Percentiles rank a stretch among this genome's conserved stretches.
Conservation (phyloP, 139 green algal species). For the Picochlorum sp. region DNA sequence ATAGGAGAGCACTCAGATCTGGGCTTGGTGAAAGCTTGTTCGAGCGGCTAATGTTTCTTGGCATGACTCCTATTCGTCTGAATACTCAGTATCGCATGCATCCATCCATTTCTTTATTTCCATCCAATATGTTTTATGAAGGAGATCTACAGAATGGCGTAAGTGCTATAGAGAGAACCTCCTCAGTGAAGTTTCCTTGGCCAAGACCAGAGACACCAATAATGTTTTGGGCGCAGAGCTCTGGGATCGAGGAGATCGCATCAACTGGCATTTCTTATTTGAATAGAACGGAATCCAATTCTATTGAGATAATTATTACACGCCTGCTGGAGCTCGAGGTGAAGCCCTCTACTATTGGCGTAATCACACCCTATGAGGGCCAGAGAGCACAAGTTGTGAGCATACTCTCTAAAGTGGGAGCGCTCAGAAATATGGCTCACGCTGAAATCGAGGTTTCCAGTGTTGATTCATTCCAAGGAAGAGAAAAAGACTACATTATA, state of each 20-base stretch:
- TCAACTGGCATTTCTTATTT: constrained; percentile 84
- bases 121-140: constrained; percentile 47
- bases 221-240: constrained; percentile 88
- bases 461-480: constrained; percentile 80
- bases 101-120: constrained; percentile 49
- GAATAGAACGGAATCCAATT: constrained; percentile 84
- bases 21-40: constrained; percentile 74
- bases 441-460: constrained; percentile 64
- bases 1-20: constrained; percentile 27
- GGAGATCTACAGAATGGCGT: constrained; percentile 34
- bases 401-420: constrained; percentile 59
- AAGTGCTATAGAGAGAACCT: constrained; percentile 36
- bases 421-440: constrained; percentile 74
- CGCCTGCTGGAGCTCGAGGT: constrained; percentile 47
- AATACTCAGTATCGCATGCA: constrained; percentile 93
- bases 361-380: constrained; percentile 98
- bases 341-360: constrained; percentile 71
- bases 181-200: constrained; percentile 59
- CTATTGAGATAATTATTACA: constrained; percentile 82
- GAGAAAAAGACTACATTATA: constrained; percentile 98
- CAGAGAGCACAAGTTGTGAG: constrained; percentile 81
- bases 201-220: constrained; percentile 66
- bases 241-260: constrained; percentile 71
- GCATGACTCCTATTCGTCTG: constrained; percentile 61
- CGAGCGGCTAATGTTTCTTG: constrained; percentile 44